phyloP scores from a whole-genome alignment of 257 asterid species.

The Forsythia viridissima region DNA sequence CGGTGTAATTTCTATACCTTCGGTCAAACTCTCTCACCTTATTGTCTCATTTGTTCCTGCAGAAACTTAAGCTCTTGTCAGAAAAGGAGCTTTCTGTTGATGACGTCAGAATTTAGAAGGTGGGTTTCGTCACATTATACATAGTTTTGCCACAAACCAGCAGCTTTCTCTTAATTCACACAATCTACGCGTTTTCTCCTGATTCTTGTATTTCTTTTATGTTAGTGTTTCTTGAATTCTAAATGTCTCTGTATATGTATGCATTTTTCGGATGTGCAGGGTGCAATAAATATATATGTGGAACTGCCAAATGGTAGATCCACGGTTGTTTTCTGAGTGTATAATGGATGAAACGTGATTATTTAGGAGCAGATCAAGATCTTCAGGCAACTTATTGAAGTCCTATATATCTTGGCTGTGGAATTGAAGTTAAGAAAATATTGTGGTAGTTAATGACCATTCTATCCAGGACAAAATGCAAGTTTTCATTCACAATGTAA shows the following conservation, averaged over 20 bases:
- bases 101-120: constrained; percentile 38
- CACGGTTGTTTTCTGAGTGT: neutral
- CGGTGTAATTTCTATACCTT: neutral
- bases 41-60: constrained; percentile 30
- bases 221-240: neutral
- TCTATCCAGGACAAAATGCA: neutral
- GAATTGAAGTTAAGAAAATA: neutral
- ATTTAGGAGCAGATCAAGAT: neutral
- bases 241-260: neutral
- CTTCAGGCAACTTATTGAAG: neutral
- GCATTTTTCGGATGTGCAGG: neutral
- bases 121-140: constrained; percentile 15
- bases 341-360: neutral
- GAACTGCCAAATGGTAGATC: neutral
- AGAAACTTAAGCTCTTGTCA: constrained; percentile 88
- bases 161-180: constrained; percentile 27
- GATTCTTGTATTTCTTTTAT: neutral
- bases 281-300: neutral
- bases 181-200: neutral
- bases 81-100: constrained; percentile 52
- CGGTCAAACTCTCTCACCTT: neutral
- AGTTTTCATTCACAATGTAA: neutral
- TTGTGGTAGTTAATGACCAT: neutral
- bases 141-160: constrained; percentile 14
- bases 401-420: neutral